Evolutionary conservation across 176 grass and related monocot genomes (phyloP).

Genomic region (Poa pratensis): DNA sequence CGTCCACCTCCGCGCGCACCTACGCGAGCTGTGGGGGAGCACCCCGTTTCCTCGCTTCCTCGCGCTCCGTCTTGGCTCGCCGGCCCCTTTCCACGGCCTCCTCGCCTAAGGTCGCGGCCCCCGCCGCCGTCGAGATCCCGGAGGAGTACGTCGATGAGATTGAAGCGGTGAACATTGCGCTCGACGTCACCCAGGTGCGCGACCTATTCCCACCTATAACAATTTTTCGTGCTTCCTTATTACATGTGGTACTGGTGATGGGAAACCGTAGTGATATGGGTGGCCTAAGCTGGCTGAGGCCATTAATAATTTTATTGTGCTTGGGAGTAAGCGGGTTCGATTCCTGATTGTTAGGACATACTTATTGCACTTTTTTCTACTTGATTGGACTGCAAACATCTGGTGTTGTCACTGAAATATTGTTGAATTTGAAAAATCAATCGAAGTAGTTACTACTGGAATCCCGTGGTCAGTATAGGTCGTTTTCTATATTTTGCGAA

Average conservation of each 20-base stretch:
- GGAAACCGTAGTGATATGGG: neutral
- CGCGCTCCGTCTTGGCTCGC: neutral
- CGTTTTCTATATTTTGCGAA: neutral
- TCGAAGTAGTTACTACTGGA: neutral
- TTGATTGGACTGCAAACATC: neutral
- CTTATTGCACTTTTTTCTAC: too few species aligned
- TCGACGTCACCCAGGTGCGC: constrained; percentile 85
- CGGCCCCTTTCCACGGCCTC: constrained; percentile 25
- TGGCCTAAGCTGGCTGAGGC: constrained; percentile 12
- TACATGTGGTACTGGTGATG: neutral
- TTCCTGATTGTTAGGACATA: neutral
- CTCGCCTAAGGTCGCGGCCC: constrained; percentile 43
- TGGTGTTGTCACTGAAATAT: neutral
- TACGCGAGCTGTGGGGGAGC: neutral
- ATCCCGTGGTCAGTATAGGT: neutral
- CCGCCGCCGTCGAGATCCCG: constrained; percentile 37
- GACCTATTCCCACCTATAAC: neutral
- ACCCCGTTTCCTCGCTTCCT: constrained; percentile 18
- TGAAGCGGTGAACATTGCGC: constrained; percentile 86
- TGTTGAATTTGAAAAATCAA: neutral
- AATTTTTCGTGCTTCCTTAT: neutral
- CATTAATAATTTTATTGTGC: neutral
- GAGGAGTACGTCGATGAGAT: constrained; percentile 60
- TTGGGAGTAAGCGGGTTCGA: neutral
- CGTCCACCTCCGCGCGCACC: neutral